A percentile compares a stretch with the other conserved stretches of the same genome.
These are phyloP conservation scores for Colletotrichum acutatum DNA, from an alignment of 2,329 filamentous ascomycete species.

Conservation along the genomic window DNA sequence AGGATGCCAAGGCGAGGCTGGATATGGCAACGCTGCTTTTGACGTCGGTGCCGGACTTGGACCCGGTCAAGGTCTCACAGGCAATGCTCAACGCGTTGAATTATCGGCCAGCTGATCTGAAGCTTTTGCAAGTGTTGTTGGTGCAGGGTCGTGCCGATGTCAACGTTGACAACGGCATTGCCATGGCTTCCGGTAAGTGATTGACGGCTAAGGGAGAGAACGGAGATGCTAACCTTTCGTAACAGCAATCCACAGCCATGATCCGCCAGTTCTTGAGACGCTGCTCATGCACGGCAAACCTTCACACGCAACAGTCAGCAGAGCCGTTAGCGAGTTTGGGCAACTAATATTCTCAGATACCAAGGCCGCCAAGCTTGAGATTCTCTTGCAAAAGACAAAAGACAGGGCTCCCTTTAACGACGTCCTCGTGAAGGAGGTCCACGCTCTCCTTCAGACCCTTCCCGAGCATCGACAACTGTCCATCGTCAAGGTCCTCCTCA, in stretches of 20 bases:
- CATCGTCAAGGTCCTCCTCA: slow-evolving; percentile 58
- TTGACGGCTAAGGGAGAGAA: not conserved
- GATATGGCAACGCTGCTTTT: slow-evolving; percentile 61
- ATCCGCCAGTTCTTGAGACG: slow-evolving; percentile 60
- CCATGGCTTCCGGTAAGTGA: slow-evolving; percentile 50
- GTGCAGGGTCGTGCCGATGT: slow-evolving; percentile 64
- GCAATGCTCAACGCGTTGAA: slow-evolving; percentile 56
- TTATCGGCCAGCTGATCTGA: slow-evolving; percentile 60
- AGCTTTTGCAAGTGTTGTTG: slow-evolving; percentile 59
- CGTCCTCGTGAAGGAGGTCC: slow-evolving; percentile 63
- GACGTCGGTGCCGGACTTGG: slow-evolving; percentile 55
- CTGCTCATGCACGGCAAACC: slow-evolving; percentile 59
- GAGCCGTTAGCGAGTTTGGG: slow-evolving; percentile 55
- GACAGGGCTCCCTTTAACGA: slow-evolving; percentile 56
- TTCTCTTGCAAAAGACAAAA: slow-evolving; percentile 55
- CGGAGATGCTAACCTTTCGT: slow-evolving; percentile 31
- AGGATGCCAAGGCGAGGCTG: slow-evolving; percentile 54
- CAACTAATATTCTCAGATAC: slow-evolving; percentile 54
- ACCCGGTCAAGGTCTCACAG: slow-evolving; percentile 52
- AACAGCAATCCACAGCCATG: slow-evolving; percentile 53
- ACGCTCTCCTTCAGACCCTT: slow-evolving; percentile 52
- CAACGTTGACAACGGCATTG: slow-evolving; percentile 58
- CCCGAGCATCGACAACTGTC: slow-evolving; percentile 52
- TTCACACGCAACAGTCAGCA: slow-evolving; percentile 53
- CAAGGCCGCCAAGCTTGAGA: slow-evolving; percentile 62